Evolutionary conservation across 2,329 filamentous ascomycete species (phyloP).

Genomic region (Parasarocladium wereldwijsianum): DNA sequence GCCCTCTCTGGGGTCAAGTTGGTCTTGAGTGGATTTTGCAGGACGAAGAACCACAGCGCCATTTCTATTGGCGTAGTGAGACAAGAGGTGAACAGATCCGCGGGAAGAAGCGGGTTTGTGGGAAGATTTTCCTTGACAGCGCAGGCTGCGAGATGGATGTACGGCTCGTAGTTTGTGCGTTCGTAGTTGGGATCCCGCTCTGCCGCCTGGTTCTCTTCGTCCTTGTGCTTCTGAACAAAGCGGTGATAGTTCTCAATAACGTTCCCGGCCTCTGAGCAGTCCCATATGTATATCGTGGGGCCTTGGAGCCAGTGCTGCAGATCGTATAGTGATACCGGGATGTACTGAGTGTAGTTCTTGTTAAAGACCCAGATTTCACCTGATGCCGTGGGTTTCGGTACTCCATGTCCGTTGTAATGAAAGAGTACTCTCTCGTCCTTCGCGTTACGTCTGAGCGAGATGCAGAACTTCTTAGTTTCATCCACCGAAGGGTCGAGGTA

Average conservation of each 20-base stretch:
- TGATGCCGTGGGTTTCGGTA: slow-evolving; percentile 86
- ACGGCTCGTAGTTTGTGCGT: slow-evolving; percentile 54
- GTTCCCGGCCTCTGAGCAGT: slow-evolving; percentile 91
- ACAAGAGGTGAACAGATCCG: slow-evolving; percentile 91
- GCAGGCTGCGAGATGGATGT: slow-evolving; percentile 87
- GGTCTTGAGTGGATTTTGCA: slow-evolving; percentile 68
- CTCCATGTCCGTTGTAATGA: slow-evolving; percentile 96
- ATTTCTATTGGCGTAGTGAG: slow-evolving; percentile 96
- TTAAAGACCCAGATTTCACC: slow-evolving; percentile 99
- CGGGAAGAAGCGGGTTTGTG: slow-evolving; percentile 83
- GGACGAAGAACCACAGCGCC: slow-evolving; percentile 87
- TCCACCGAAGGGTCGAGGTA: slow-evolving; percentile 93
- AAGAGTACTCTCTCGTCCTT: slow-evolving; percentile 95
- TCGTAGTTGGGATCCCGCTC: slow-evolving; percentile 70
- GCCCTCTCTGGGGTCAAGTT: slow-evolving; percentile 67
- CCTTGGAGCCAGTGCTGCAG: slow-evolving; percentile 91
- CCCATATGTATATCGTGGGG: slow-evolving; percentile 92
- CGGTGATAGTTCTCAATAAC: slow-evolving; percentile 91
- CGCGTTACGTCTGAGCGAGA: slow-evolving; percentile 76
- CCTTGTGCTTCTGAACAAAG: slow-evolving; percentile 88
- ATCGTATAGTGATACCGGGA: slow-evolving; percentile 89
- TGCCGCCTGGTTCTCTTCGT: slow-evolving; percentile 66
- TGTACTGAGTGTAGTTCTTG: slow-evolving; percentile 97
- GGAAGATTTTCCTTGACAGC: slow-evolving; percentile 82
- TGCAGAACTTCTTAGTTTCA: slow-evolving; percentile 92